A percentile compares a stretch with the other conserved stretches of the same genome.
Conservation (phyloP, 139 green algal species). For the Nannochloris sp. region DNA sequence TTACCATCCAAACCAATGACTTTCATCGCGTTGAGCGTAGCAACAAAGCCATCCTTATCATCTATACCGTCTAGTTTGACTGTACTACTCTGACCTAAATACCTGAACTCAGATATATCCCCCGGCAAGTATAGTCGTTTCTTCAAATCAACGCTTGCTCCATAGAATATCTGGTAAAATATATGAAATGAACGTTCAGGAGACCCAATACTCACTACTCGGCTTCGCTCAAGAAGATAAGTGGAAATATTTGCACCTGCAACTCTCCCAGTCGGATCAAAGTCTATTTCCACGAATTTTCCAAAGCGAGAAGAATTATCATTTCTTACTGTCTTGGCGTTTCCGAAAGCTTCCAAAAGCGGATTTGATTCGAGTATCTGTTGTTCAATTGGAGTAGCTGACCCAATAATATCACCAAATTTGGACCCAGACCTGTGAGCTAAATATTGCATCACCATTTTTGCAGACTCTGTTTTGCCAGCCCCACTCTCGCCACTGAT, state of each 20-base stretch:
- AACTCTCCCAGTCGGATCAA: slow-evolving; percentile 46
- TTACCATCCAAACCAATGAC: slow-evolving; percentile 53
- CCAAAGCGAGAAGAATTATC: slow-evolving; percentile 80
- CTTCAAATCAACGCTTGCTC: slow-evolving; percentile 17
- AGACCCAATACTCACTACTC: slow-evolving; percentile 56
- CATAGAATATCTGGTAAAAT: slow-evolving; percentile 88
- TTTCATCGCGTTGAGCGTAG: slow-evolving; percentile 62
- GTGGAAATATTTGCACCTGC: slow-evolving; percentile 52
- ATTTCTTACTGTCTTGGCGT: slow-evolving; percentile 78
- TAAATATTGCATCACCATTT: slow-evolving; percentile 59
- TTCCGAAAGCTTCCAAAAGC: slow-evolving; percentile 82
- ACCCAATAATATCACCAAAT: neutral
- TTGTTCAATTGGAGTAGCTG: slow-evolving; percentile 43
- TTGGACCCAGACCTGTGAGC: slow-evolving; percentile 29
- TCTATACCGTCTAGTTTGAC: slow-evolving; percentile 62
- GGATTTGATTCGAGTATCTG: slow-evolving; percentile 75
- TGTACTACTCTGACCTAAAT: slow-evolving; percentile 37
- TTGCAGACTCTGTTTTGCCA: slow-evolving; percentile 93
- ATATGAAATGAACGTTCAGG: slow-evolving; percentile 93
- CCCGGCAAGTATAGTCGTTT: slow-evolving; percentile 20
- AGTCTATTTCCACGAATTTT: slow-evolving; percentile 80
- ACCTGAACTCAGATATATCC: slow-evolving; percentile 39
- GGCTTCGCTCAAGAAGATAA: slow-evolving; percentile 68
- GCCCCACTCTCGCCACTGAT: slow-evolving; percentile 73
- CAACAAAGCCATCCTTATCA: slow-evolving; percentile 57